These are phyloP conservation scores for Mortierella hygrophila DNA, from an alignment of 192 early-diverging fungal species.

Conservation along the genomic window DNA sequence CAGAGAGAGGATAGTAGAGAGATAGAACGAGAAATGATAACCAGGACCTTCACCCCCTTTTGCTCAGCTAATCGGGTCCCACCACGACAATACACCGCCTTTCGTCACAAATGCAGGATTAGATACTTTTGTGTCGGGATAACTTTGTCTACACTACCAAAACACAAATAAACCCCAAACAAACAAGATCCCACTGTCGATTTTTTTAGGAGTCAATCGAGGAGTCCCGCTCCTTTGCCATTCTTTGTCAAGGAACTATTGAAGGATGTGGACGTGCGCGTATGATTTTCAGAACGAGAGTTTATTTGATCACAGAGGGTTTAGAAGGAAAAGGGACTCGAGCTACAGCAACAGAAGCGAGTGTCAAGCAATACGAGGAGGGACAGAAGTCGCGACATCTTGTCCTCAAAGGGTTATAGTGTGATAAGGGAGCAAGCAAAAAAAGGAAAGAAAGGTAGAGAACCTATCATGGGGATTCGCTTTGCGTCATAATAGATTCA, in stretches of 20 bases:
- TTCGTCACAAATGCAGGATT: too few species aligned
- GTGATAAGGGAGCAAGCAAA: too few species aligned
- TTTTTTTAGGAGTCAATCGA: background rate
- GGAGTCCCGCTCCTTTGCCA: background rate
- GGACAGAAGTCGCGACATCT: background rate
- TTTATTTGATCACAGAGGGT: background rate
- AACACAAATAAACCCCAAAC: background rate
- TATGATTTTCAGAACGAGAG: background rate
- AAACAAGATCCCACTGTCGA: background rate
- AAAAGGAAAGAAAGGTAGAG: background rate
- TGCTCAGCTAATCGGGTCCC: constrained; percentile 91
- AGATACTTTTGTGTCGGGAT: background rate
- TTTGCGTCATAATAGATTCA: constrained; percentile 90
- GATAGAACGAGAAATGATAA: background rate
- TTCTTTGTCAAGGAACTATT: background rate
- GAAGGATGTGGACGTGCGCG: background rate
- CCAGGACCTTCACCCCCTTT: background rate
- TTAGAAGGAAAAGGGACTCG: background rate
- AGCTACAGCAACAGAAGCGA: background rate
- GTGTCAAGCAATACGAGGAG: background rate
- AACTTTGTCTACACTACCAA: background rate
- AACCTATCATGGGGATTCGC: constrained; percentile 68
- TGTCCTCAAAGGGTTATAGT: background rate
- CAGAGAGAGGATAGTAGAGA: background rate
- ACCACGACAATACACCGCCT: constrained; percentile 69